Evolutionary conservation across 805 yeast species (phyloP).

Genomic region (Ogataea paraovalis): DNA sequence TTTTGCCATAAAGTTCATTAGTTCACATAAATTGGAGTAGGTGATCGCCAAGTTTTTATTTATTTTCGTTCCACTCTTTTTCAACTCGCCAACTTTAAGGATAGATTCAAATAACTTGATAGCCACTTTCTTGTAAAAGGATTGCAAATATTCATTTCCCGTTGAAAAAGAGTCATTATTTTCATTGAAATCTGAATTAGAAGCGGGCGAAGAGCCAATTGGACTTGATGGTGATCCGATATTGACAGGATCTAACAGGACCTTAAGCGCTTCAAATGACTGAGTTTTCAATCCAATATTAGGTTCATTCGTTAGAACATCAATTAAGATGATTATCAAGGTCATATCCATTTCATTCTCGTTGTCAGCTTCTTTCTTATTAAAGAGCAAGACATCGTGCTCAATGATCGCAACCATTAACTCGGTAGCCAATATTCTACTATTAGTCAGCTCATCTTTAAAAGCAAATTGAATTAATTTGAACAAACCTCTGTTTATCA

Average conservation of each 20-base stretch:
- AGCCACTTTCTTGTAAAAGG: constrained; percentile 54
- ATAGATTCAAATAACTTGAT: constrained; percentile 27
- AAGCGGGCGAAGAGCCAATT: constrained; percentile 13
- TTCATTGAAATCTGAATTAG: constrained; percentile 6
- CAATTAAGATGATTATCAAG: constrained; percentile 49
- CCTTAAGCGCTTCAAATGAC: constrained; percentile 77
- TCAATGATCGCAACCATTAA: constrained; percentile 76
- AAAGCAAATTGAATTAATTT: constrained; percentile 71
- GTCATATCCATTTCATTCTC: constrained; percentile 34
- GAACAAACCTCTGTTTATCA: constrained; percentile 68
- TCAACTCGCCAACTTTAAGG: constrained; percentile 9
- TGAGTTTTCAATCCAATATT: constrained; percentile 76
- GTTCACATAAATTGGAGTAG: constrained; percentile 52
- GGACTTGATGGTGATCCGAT: constrained; percentile 10
- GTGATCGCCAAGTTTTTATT: constrained; percentile 13
- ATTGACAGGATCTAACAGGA: constrained; percentile 56
- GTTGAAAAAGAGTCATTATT: constrained; percentile 7
- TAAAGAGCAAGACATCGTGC: constrained; percentile 68
- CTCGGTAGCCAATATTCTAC: constrained; percentile 74
- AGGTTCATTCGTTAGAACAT: constrained; percentile 56
- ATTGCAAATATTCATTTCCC: constrained; percentile 41
- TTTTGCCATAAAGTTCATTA: constrained; percentile 61
- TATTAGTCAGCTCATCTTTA: constrained; percentile 41
- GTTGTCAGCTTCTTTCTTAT: constrained; percentile 19
- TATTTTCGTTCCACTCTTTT: not conserved